A percentile compares a stretch with the other conserved stretches of the same genome.
These are phyloP conservation scores for Suillus sp. DNA, from an alignment of 768 basidiomycete genomes.

Conservation along the genomic window DNA sequence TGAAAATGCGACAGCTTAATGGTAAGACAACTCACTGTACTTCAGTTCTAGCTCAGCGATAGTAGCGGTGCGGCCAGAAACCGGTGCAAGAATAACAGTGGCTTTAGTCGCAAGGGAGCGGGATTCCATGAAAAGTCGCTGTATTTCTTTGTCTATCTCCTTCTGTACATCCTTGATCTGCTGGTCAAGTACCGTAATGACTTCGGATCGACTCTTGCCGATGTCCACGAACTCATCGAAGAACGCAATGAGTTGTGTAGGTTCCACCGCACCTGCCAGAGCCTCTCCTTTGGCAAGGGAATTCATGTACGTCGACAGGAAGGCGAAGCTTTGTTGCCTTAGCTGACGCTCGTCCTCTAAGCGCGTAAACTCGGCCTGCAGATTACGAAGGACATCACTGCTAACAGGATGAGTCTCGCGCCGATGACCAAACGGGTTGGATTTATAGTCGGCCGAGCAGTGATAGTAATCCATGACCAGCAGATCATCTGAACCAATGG, in stretches of 20 bases:
- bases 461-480: slow-evolving; percentile 21
- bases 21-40: slow-evolving; percentile 18
- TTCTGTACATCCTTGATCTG: slow-evolving; percentile 16
- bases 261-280: slow-evolving; percentile 8
- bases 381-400: slow-evolving; percentile 11
- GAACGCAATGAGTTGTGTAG: slow-evolving; percentile 22
- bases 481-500: slow-evolving; percentile 14
- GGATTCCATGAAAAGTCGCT: slow-evolving; percentile 9
- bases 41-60: slow-evolving; percentile 20
- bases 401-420: background rate
- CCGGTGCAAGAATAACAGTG: slow-evolving; percentile 17
- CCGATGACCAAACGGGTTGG: background rate
- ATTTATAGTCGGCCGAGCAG: background rate
- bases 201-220: slow-evolving; percentile 19
- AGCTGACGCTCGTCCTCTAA: slow-evolving; percentile 23
- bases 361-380: slow-evolving; percentile 16
- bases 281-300: slow-evolving; percentile 29
- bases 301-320: slow-evolving; percentile 31
- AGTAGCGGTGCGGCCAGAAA: slow-evolving; percentile 10
- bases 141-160: slow-evolving; percentile 19
- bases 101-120: slow-evolving; percentile 7
- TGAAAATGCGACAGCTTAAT: background rate
- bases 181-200: slow-evolving; percentile 20
- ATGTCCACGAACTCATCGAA: slow-evolving; percentile 29
- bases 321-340: slow-evolving; percentile 24